phyloP scores from a whole-genome alignment of 495 filamentous ascomycete genomes.

The Usnea hakonensis region DNA sequence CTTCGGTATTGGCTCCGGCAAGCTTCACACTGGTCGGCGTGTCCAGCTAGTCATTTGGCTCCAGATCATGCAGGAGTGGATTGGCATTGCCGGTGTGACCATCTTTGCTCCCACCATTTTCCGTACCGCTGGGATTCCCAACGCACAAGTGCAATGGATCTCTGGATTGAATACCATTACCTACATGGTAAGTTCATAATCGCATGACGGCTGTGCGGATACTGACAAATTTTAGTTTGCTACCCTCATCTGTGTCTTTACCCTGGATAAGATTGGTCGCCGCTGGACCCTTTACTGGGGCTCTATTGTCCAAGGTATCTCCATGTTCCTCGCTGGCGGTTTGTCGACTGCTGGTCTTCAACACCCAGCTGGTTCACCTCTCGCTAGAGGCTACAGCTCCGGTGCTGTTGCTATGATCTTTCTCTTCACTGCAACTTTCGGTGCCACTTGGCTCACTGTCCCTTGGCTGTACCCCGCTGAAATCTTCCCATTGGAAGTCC shows the following conservation, averaged over 20 bases:
- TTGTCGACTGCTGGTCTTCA: constrained; percentile 46
- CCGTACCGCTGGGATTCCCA: constrained; percentile 54
- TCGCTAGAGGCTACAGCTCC: constrained; percentile 48
- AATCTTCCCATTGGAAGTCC: constrained; percentile 61
- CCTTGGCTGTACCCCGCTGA: constrained; percentile 67
- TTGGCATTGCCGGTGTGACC: constrained; percentile 64
- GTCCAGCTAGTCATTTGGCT: constrained; percentile 66
- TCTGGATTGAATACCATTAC: constrained; percentile 62
- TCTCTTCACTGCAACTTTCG: constrained; percentile 61
- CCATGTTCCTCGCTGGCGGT: constrained; percentile 46
- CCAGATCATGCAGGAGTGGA: constrained; percentile 68
- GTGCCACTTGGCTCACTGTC: constrained; percentile 65
- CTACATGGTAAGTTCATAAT: constrained; percentile 37
- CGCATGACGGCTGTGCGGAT: background rate
- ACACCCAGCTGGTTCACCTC: constrained; percentile 27
- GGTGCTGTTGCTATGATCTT: constrained; percentile 63
- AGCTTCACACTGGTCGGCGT: constrained; percentile 56
- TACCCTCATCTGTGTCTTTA: constrained; percentile 51
- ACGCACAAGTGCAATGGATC: constrained; percentile 57
- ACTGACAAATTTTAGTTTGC: constrained; percentile 37
- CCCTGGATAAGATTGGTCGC: constrained; percentile 50
- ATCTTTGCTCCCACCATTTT: constrained; percentile 63
- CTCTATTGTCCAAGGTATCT: constrained; percentile 44
- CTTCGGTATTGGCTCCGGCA: constrained; percentile 53
- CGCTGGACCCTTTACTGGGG: constrained; percentile 55